Evolutionary conservation across 805 yeast species (phyloP), one percentile per base, ranked within the genome.

Genomic region (Lipomyces chichibuensis): DNA sequence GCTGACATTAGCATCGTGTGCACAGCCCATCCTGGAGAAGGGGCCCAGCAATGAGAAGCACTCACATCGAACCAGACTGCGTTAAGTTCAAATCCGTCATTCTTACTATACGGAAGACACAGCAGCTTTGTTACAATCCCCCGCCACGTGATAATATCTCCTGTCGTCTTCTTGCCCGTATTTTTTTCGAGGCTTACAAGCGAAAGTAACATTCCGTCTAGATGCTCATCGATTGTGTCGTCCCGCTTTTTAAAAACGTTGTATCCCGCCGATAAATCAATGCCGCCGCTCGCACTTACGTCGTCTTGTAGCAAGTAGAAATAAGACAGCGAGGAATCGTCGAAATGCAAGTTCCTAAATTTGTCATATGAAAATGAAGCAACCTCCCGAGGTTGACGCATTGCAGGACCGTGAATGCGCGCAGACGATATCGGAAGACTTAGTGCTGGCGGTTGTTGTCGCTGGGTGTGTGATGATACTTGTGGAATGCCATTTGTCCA

Each of bases 371-470:
- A 86, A 75, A 81, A 94, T 3, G 85, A 77, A n/a, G 85, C 81
- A 2, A 94, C 71, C 77, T 95, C 97, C 71, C 88, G 89, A 2
- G 99, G 98, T 76, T 92, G 96, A 73, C 88, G 88, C 62, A 93
- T 81, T 1, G 91, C 85, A 0, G 94, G 87, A 11, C 71, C 72
- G 2, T 63, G 65, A 55, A 67, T 55, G 43, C 70, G 54, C 14
- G 70, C 65, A 3, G 60, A 49, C n/a, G 54, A 43, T n/a, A 67
- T 61, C 13, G 65, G 64, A 25, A 64, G 39, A 55, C 39, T 58
- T 20, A 58, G 9, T 7, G 39, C 35, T 25, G 53, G 46, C 23
- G 60, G 37, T 39, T 63, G 66, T 27, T 62, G 35, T 25, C 8
- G 46, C 51, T 64, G 64, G 65, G 33, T 29, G 65, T 23, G 23